Conservation (phyloP, 2,329 filamentous ascomycete species). For the Sclerotinia borealis region DNA sequence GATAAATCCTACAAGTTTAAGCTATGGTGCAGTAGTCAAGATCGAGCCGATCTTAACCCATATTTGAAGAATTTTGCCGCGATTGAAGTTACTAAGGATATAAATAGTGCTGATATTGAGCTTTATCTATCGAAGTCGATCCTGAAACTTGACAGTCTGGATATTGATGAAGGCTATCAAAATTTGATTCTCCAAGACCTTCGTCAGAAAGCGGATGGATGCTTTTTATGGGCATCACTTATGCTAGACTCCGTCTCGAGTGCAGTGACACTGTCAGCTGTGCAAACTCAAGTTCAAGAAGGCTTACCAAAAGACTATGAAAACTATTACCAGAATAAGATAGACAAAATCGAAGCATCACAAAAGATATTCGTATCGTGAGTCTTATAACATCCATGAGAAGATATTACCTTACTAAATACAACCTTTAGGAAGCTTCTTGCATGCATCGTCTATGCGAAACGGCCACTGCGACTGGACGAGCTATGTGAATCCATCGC, state of each 20-base stretch:
- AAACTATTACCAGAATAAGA: conserved; percentile 3
- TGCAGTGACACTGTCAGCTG: not conserved
- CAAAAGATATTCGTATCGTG: not conserved
- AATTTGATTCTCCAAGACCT: conserved; percentile 1
- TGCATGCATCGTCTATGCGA: conserved; percentile 2
- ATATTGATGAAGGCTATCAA: conserved; percentile 3
- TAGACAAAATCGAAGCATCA: not conserved
- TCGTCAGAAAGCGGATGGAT: conserved; percentile 1
- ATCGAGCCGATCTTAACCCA: not conserved
- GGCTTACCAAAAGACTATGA: not conserved
- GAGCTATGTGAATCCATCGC: conserved; percentile 8
- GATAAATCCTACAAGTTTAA: not conserved
- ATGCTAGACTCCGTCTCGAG: conserved; percentile 1
- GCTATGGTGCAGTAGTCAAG: conserved; percentile 7
- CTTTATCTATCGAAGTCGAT: conserved; percentile 2
- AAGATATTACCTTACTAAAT: not conserved
- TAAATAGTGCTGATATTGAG: not conserved
- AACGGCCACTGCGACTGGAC: not conserved
- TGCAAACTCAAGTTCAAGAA: not conserved
- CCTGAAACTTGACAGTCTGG: not conserved
- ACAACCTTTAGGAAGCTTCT: not conserved
- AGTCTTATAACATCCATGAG: not conserved
- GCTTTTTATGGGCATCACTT: conserved; percentile 5
- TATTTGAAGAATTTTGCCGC: not conserved
- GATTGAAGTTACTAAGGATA: not conserved